Percentiles rank a stretch among this genome's conserved stretches.
phyloP scores from a whole-genome alignment of 2,329 filamentous ascomycete species.

The Parasarocladium wereldwijsianum region DNA sequence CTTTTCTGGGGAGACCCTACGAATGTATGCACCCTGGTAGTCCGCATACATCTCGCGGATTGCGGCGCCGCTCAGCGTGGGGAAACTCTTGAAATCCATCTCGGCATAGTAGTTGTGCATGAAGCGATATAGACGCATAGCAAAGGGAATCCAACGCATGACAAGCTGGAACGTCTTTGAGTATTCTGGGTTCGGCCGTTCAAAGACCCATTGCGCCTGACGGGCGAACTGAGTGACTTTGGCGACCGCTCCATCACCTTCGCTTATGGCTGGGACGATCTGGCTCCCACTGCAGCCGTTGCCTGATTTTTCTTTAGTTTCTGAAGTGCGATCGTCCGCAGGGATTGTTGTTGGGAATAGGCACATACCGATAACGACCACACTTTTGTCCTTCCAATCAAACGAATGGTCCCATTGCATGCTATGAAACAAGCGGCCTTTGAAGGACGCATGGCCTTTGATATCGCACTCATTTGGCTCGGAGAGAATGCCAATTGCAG shows the following conservation, averaged over 20 bases:
- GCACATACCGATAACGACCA: slow-evolving; percentile 11
- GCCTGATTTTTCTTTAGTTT: slow-evolving; percentile 5
- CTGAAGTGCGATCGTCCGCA: no score
- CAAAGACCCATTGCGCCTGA: slow-evolving; percentile 32
- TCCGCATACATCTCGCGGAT: slow-evolving; percentile 13
- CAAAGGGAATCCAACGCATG: slow-evolving; percentile 25
- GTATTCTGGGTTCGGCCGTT: slow-evolving; percentile 23
- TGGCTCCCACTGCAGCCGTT: slow-evolving; percentile 15
- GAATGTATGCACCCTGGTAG: slow-evolving; percentile 26
- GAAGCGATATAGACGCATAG: slow-evolving; percentile 12
- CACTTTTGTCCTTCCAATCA: slow-evolving; percentile 11
- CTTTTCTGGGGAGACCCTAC: slow-evolving; percentile 22
- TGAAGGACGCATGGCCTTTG: slow-evolving; percentile 9
- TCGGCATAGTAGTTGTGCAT: slow-evolving; percentile 27
- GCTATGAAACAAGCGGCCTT: slow-evolving; percentile 11
- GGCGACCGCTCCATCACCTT: slow-evolving; percentile 5
- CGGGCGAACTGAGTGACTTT: slow-evolving; percentile 31
- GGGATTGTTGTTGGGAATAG: fast-evolving
- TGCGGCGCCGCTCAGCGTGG: slow-evolving; percentile 15
- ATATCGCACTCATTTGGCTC: slow-evolving; percentile 11
- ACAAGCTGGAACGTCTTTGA: slow-evolving; percentile 22
- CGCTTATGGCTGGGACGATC: slow-evolving; percentile 11
- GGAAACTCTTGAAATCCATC: slow-evolving; percentile 16
- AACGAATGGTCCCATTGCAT: slow-evolving; percentile 13
- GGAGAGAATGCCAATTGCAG: slow-evolving; percentile 12